A percentile compares a stretch with the other conserved stretches of the same genome.
phyloP scores from a whole-genome alignment of 148 eudicot genomes.

The Polygonum aviculare region DNA sequence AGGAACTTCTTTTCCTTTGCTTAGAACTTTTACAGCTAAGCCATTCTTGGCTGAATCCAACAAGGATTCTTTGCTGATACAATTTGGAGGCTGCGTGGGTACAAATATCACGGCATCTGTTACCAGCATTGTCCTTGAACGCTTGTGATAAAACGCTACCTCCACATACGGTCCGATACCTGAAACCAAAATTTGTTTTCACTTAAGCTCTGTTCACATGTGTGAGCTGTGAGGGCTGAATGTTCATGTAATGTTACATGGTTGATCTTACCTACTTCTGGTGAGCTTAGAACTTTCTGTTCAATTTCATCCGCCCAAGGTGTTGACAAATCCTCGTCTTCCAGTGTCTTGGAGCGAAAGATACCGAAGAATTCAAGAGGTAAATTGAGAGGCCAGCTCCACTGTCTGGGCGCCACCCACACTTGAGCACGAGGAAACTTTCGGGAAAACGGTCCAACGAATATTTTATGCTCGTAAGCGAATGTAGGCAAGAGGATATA shows the following conservation, averaged over 20 bases:
- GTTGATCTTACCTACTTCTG: slow-evolving; percentile 81
- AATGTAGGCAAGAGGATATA: slow-evolving; percentile 89
- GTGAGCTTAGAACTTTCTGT: slow-evolving; percentile 91
- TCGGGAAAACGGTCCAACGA: slow-evolving; percentile 95
- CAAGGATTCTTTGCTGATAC: slow-evolving; percentile 76
- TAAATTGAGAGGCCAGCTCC: slow-evolving; percentile 99
- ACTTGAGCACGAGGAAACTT: slow-evolving; percentile 85
- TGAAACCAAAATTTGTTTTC: slow-evolving; percentile 13
- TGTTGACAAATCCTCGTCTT: slow-evolving; percentile 68
- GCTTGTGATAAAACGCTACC: slow-evolving; percentile 97
- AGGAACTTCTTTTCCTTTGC: slow-evolving; percentile 79
- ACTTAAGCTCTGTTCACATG: neutral
- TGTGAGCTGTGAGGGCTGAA: neutral
- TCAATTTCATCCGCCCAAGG: slow-evolving; percentile 97
- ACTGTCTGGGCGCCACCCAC: slow-evolving; percentile 99
- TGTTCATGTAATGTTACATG: neutral
- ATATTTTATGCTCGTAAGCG: slow-evolving; percentile 98
- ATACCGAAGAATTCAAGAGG: slow-evolving; percentile 94
- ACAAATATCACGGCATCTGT: slow-evolving; percentile 97
- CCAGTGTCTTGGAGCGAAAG: slow-evolving; percentile 73
- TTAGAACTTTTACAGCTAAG: slow-evolving; percentile 84
- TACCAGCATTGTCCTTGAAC: slow-evolving; percentile 73
- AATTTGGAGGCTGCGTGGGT: slow-evolving; percentile 79
- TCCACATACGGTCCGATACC: slow-evolving; percentile 99
- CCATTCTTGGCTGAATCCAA: slow-evolving; percentile 91